A percentile compares a stretch with the other conserved stretches of the same genome.
Conservation (phyloP, 2,329 filamentous ascomycete genomes). For the Fusarium liriodendri region DNA sequence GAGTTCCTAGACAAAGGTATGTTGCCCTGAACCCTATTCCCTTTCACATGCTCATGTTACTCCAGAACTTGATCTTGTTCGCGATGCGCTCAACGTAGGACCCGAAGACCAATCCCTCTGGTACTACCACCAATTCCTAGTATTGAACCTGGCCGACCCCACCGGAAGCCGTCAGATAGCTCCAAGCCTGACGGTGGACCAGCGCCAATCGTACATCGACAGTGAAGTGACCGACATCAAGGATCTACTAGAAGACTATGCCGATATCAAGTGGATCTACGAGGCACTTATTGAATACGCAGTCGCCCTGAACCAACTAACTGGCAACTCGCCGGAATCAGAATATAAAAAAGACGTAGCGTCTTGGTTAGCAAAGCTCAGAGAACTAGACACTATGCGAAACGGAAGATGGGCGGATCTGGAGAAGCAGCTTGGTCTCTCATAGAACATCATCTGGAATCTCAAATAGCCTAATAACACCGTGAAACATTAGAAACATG, state of each 20-base stretch:
- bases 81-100: constrained; percentile 84
- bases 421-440: constrained; percentile 55
- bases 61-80: constrained; percentile 78
- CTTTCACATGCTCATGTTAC: constrained; percentile 8
- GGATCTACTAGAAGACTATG: constrained; percentile 70
- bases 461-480: background rate
- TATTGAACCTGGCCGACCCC: constrained; percentile 72
- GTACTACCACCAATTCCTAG: constrained; percentile 94
- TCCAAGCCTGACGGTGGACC: constrained; percentile 68
- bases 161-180: constrained; percentile 68
- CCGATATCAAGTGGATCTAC: constrained; percentile 83
- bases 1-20: constrained; percentile 78
- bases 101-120: constrained; percentile 96
- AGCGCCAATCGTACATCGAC: constrained; percentile 74
- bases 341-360: constrained; percentile 60
- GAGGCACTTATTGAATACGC: constrained; percentile 85
- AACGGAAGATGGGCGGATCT: constrained; percentile 81
- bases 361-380: constrained; percentile 73
- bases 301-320: constrained; percentile 66
- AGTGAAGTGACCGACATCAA: constrained; percentile 80
- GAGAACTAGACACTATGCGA: constrained; percentile 78
- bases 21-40: constrained; percentile 8
- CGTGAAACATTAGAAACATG: background rate
- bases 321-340: constrained; percentile 52
- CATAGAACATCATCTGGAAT: background rate